A percentile compares a stretch with the other conserved stretches of the same genome.
phyloP scores from a whole-genome alignment of 2,329 filamentous ascomycete species.

The Rhinocladiella similis region DNA sequence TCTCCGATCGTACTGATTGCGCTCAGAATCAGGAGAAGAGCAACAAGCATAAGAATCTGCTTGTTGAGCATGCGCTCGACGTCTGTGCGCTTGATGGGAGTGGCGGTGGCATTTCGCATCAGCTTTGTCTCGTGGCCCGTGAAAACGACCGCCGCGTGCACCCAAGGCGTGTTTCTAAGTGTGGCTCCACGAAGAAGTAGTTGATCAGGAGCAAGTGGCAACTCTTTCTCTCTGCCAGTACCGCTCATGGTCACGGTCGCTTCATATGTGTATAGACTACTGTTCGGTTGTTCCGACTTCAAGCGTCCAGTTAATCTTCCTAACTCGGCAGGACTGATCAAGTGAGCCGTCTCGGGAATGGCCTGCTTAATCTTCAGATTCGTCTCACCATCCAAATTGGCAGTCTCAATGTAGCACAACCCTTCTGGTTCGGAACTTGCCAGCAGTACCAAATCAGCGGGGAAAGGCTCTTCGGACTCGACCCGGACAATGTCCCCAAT shows the following conservation, averaged over 20 bases:
- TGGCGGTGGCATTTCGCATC: conserved; percentile 96
- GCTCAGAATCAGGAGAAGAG: conserved; percentile 79
- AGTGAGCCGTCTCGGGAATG: conserved; percentile 82
- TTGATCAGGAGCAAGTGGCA: conserved; percentile 88
- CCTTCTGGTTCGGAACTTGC: conserved; percentile 97
- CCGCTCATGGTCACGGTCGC: conserved; percentile 89
- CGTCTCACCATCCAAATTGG: conserved; percentile 95
- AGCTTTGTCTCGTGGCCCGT: conserved; percentile 98
- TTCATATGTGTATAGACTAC: conserved; percentile 97
- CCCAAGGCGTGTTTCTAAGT: conserved; percentile 93
- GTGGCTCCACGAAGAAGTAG: conserved; percentile 90
- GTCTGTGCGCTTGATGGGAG: conserved; percentile 95
- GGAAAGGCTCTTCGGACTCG: conserved; percentile 92
- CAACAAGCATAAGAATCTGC: conserved; percentile 86
- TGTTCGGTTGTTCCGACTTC: conserved; percentile 95
- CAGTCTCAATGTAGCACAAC: conserved; percentile 97
- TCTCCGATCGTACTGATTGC: conserved; percentile 91
- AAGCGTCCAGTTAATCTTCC: conserved; percentile 82
- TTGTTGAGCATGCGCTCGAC: conserved; percentile 93
- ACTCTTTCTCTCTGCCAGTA: conserved; percentile 88
- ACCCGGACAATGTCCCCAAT: conserved; percentile 93
- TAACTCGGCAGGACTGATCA: conserved; percentile 84
- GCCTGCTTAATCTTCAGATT: conserved; percentile 99
- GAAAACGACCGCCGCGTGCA: conserved; percentile 94
- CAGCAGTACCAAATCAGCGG: conserved; percentile 86